Evolutionary conservation across 2,329 filamentous ascomycete genomes (phyloP), one percentile per base, ranked within the genome.

Genomic region (Lachnellula arida): DNA sequence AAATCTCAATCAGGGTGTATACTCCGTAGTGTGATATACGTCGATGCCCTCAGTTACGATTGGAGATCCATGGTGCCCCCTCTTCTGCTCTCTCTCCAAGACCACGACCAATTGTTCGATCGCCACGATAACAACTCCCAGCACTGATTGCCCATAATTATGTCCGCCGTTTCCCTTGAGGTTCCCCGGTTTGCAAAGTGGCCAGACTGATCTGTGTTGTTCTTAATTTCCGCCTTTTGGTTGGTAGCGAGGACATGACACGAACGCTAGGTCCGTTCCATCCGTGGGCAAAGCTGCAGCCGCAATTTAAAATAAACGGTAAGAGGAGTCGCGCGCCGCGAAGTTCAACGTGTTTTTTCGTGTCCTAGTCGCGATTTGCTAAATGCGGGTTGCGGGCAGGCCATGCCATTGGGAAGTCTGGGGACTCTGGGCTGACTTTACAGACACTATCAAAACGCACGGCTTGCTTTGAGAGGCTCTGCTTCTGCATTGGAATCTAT

Each of bases 181-280:
- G 25, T n/a, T 28, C 40, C 42, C 39, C n/a, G 43, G 44, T 28
- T n/a, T 53, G 43, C 51, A 35, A 25, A 25, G 25, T 28, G 17
- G 3, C 34, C 22, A 12, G 11, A 28, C 22, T 50, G 28, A 42
- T 39, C 34, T 14, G 37, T 40, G 37, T 37, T 34, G 25, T 25
- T 23, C 35, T 37, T 53, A 48, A 53, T 53, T 39, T 53, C 51
- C 51, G 51, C 51, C 43, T 48, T 53, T 51, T 34, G 50, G 53
- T 19, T 42, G 39, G 17, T n/a, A 42, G 39, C 39, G 39, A 42
- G 39, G 28, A 12, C 28, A 32, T 9, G 28, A 32, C 28, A 32
- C 28, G 28, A 32, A 32, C 15, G 39, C 15, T 42, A 15, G 4
- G 15, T 15, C 17, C 15, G 15, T 19, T 19, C 15, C 39, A 42